Evolutionary conservation across 2,329 filamentous ascomycete species (phyloP), one percentile per base, ranked within the genome.

Genomic region (Thielaviopsis euricoi): DNA sequence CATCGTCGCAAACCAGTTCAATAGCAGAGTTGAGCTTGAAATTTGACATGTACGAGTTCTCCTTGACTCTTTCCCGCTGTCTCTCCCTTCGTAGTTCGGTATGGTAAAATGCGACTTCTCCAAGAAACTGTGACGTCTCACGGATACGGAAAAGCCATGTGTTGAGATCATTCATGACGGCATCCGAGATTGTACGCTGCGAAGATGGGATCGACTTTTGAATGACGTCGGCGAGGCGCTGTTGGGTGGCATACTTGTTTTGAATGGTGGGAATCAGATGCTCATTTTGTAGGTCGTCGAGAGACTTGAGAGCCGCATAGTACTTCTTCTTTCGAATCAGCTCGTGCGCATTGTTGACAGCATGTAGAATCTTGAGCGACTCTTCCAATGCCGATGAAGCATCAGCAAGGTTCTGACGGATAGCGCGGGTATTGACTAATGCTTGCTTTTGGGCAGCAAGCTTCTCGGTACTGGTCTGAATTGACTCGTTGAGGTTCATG

Each of bases 1-100:
- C 86, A 71, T 98, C 93, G 64, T 98, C 93, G 51, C 89, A 90
- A 6, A 97, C 90, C 52, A 97, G 76, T 70, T 98, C 93, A 63
- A 97, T 93, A 2, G 93, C 86, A 9, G 93, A 97, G 68, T 97
- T 98, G 29, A 98, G 74, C 67, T 88, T 94, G 73, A 96, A 96
- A 63, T 86, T 85, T 37, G 78, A 76, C 50, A 97, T 75, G 63
- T 87, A 89, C 0, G 81, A 74, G 61, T 89, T 83, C 21, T 82
- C 78, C 63, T 95, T 86, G 9, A 86, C 80, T 21, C 93, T 81
- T 65, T 94, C 85, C 67, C 89, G 86, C 66, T 95, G 89, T 55
- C 91, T 80, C 23, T 82, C 81, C 62, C 91, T 81, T 51, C 93
- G 82, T 67, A 94, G 80, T 65, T 96, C 87, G 0, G 93, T 98